Evolutionary conservation across 1,284 basidiomycete genomes (phyloP).

Genomic region (Puccinia triticina): DNA sequence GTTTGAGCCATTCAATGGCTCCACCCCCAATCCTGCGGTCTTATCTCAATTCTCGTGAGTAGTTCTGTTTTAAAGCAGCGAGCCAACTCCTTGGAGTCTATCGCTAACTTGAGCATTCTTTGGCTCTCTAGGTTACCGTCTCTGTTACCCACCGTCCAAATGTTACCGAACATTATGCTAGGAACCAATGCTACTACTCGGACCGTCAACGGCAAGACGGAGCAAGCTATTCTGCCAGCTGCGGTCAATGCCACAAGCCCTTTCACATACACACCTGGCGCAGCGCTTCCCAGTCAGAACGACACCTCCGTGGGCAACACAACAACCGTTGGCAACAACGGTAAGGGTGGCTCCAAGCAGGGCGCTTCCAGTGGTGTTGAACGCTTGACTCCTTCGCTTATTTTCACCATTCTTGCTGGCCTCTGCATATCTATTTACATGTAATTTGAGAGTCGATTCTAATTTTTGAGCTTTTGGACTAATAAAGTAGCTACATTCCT

Average conservation of each 20-base stretch:
- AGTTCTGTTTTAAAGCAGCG: neutral
- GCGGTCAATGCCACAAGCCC: conserved; percentile 26
- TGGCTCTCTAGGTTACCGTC: conserved; percentile 23
- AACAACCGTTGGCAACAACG: neutral
- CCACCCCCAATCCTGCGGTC: conserved; percentile 19
- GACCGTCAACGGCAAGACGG: conserved; percentile 14
- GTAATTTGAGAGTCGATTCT: neutral
- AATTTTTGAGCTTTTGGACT: neutral
- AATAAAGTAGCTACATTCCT: neutral
- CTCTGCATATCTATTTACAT: neutral
- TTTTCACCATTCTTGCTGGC: neutral
- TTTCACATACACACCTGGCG: conserved; percentile 34
- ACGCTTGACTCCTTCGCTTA: neutral
- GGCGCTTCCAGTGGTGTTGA: neutral
- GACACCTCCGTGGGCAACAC: neutral
- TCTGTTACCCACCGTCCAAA: conserved; percentile 20
- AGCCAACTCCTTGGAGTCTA: neutral
- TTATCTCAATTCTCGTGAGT: conserved; percentile 45
- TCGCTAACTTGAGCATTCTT: neutral
- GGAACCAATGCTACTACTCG: conserved; percentile 7
- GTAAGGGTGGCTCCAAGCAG: neutral
- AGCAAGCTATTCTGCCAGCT: conserved; percentile 19
- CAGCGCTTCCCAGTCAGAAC: conserved; percentile 43
- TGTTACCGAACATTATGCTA: conserved; percentile 35
- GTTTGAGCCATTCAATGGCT: conserved; percentile 39